Conservation (phyloP, 257 asterid genomes). For the Jasminum sambac region DNA sequence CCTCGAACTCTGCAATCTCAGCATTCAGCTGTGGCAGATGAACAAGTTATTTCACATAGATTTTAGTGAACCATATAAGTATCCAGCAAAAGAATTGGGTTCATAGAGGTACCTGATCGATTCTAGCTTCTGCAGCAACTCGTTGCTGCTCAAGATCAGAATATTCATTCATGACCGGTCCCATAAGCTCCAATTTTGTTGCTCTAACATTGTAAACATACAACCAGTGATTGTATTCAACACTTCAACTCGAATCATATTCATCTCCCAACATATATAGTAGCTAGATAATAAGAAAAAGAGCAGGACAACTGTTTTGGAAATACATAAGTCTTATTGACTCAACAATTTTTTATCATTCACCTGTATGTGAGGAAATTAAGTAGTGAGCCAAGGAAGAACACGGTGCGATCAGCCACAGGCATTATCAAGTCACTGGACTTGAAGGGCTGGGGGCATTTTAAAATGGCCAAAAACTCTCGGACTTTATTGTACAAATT, state of each 20-base stretch:
- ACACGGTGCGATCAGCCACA: constrained; percentile 66
- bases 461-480: constrained; percentile 42
- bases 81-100: constrained; percentile 12
- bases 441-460: constrained; percentile 60
- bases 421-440: constrained; percentile 77
- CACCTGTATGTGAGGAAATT: constrained; percentile 77
- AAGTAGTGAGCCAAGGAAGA: constrained; percentile 73
- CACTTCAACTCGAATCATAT: constrained; percentile 5
- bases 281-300: neutral
- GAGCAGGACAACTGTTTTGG: neutral
- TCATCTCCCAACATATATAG: neutral
- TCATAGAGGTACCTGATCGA: constrained; percentile 51
- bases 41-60: constrained; percentile 16
- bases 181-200: constrained; percentile 45
- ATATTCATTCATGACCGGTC: constrained; percentile 55
- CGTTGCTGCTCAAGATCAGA: constrained; percentile 48
- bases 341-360: neutral
- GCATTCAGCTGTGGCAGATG: constrained; percentile 46
- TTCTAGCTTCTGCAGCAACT: constrained; percentile 50
- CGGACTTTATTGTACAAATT: constrained; percentile 56
- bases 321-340: neutral
- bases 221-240: constrained; percentile 1
- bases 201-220: constrained; percentile 33
- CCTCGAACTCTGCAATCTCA: constrained; percentile 58
- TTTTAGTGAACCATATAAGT: neutral